Evolutionary conservation across 2,329 filamentous ascomycete genomes (phyloP), one percentile per base, ranked within the genome.

Genomic region (Ascochyta koolunga): DNA sequence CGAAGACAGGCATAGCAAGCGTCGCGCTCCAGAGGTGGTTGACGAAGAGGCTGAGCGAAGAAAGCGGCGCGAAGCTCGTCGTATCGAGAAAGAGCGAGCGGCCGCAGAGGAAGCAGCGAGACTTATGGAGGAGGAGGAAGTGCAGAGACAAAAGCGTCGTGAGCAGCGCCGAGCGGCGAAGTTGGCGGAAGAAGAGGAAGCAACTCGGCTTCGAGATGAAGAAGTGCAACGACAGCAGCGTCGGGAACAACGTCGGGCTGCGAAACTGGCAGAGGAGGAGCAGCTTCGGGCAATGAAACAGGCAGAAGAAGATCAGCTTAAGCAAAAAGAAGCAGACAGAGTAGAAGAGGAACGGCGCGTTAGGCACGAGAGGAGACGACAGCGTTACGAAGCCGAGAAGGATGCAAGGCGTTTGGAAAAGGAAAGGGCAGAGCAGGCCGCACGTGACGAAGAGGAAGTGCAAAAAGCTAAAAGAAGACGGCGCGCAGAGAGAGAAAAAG

Each of bases 1-100:
- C 11, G 69, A 68, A 2, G 66, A 71, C 7, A 71, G 61, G 50
- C 63, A 69, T 16, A 64, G 48, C 49, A 73, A 66, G 41, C 69
- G 68, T 11, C 70, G 64, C 0, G 47, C 64, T 6, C 24, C 65
- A 13, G 66, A 67, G 15, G 64, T 62, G 11, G 54, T 56, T 8
- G 69, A 72, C 16, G 66, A 64, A 24, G 69, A 71, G 5, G 56
- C 58, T 4, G 68, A 71, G 16, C 59, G 57, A 45, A 62, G 57
- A 9, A 67, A 61, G 50, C 71, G 70, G 7, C 68, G 60, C 21
- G 67, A 72, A 49, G 58, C 58, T 29, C 69, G 69, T 11, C 62
- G 62, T 15, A 63, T 62, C 13, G 68, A 73, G 35, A 68, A 65
- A 37, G 65, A 67, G 39, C 62, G 63, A 24, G 19, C 57, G 32